A percentile compares a stretch with the other conserved stretches of the same genome.
Evolutionary conservation across 139 green algal genomes (phyloP).

Genomic region (Chlamydomonas incerta): DNA sequence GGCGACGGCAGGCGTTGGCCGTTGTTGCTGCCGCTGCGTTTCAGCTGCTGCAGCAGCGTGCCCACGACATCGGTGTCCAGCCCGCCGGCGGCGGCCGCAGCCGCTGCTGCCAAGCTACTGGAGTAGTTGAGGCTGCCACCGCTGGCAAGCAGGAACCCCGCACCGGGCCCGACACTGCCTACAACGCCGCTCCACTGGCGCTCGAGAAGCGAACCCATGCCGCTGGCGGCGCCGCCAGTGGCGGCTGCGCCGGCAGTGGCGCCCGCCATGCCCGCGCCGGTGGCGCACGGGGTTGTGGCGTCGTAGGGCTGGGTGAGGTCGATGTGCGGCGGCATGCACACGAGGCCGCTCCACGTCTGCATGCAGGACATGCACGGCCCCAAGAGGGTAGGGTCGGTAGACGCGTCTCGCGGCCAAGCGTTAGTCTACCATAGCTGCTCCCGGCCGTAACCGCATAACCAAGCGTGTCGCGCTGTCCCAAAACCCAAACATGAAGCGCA

Average conservation of each 20-base stretch:
- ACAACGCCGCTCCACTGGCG: no score
- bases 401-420: no score
- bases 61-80: background rate
- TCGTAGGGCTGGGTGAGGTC: background rate
- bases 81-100: background rate
- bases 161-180: no score
- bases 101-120: no score
- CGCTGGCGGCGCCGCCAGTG: background rate
- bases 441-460: no score
- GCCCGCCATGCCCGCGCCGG: background rate
- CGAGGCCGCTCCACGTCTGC: constrained; percentile 32
- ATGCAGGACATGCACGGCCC: no score
- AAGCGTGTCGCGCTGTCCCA: no score
- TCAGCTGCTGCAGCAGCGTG: background rate
- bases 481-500: no score
- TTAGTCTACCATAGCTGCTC: no score
- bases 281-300: background rate
- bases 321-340: constrained; percentile 15
- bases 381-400: no score
- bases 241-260: background rate
- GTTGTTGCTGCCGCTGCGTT: background rate
- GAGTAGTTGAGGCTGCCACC: no score
- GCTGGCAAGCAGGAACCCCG: background rate
- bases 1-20: background rate
- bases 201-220: no score